A percentile compares a stretch with the other conserved stretches of the same genome.
Conservation (phyloP, 495 filamentous ascomycete species). For the Aspergillus diversus region DNA sequence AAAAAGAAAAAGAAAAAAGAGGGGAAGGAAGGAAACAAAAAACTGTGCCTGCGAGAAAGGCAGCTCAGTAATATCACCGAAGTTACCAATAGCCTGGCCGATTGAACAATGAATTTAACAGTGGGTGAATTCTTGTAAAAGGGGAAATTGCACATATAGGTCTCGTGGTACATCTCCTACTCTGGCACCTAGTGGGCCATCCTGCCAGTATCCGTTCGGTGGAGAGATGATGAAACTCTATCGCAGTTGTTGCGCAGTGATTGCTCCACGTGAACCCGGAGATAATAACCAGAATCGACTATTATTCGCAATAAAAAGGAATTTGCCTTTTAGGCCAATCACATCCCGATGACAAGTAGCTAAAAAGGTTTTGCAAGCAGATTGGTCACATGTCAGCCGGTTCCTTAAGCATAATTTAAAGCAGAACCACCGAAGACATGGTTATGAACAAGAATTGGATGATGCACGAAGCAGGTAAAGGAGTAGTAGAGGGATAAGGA, state of each 20-base stretch:
- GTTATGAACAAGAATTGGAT: slow-evolving; percentile 7
- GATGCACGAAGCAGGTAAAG: slow-evolving; percentile 13
- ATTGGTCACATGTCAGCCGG: slow-evolving; percentile 23
- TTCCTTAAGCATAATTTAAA: slow-evolving; percentile 23
- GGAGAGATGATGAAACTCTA: slow-evolving; percentile 15
- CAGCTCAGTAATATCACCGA: background rate
- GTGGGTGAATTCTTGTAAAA: background rate
- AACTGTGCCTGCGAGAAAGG: background rate
- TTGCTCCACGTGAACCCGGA: slow-evolving; percentile 21
- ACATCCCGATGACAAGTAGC: background rate
- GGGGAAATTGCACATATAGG: slow-evolving; percentile 8
- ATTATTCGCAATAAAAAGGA: slow-evolving; percentile 5
- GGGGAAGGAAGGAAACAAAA: slow-evolving; percentile 14
- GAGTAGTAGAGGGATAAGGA: background rate
- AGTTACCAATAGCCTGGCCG: background rate
- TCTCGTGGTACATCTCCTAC: slow-evolving; percentile 16
- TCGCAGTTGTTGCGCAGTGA: slow-evolving; percentile 14
- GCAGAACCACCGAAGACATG: slow-evolving; percentile 16
- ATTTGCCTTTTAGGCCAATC: slow-evolving; percentile 20
- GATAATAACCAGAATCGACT: slow-evolving; percentile 14
- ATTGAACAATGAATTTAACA: background rate
- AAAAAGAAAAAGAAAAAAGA: background rate
- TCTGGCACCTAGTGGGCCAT: slow-evolving; percentile 5
- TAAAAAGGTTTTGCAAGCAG: slow-evolving; percentile 6
- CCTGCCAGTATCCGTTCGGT: slow-evolving; percentile 23